These are phyloP conservation scores for Penicillium sp. DNA, from an alignment of 2,329 filamentous ascomycete genomes.

Conservation along the genomic window DNA sequence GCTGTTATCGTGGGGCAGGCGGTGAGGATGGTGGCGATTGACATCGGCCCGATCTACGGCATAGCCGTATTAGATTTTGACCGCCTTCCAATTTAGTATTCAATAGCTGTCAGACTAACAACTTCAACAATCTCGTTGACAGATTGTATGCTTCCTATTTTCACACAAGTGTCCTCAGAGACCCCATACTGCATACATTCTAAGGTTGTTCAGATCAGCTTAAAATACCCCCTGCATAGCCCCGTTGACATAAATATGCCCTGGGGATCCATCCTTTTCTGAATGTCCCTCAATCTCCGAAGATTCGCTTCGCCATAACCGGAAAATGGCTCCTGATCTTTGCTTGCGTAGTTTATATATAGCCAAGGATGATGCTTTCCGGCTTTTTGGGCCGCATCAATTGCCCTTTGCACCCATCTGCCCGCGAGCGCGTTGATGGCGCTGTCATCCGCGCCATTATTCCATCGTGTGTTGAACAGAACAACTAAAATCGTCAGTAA, in stretches of 20 bases:
- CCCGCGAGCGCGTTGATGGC: background rate
- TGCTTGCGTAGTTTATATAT: background rate
- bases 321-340: background rate
- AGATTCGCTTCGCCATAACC: background rate
- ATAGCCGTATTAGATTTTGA: no score
- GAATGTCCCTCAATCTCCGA: background rate
- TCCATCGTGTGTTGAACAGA: background rate
- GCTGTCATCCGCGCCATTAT: background rate
- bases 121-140: no score
- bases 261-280: background rate
- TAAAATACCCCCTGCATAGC: background rate
- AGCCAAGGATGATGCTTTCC: background rate
- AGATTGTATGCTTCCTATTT: no score
- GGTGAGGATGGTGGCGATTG: conserved; percentile 8
- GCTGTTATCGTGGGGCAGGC: conserved; percentile 8
- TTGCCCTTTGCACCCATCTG: background rate
- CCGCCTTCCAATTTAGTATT: no score
- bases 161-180: no score
- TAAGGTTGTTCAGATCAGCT: background rate
- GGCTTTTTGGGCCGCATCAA: background rate
- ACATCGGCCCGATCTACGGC: conserved; percentile 1
- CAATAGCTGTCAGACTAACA: no score
- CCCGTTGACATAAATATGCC: background rate
- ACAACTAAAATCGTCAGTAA: background rate
- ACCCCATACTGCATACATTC: no score